Base-by-base conservation (phyloP, 2,329 filamentous ascomycete genomes). In the Pseudocercospora cruenta region DNA sequence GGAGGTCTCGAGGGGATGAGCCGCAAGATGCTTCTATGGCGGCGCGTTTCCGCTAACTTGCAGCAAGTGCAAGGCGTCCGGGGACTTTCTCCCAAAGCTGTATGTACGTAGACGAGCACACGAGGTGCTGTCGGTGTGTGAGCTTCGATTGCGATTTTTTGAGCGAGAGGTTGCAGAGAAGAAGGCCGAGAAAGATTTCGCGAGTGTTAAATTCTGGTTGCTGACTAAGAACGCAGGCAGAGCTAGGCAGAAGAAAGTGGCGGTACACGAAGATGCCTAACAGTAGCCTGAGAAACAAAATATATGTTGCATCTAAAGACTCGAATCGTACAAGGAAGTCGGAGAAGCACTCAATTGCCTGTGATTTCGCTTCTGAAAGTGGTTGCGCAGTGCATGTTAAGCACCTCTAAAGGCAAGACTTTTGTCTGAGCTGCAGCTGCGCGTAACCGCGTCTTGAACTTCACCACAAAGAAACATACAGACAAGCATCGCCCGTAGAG, bases 31-130 rank as follows among this genome's bases (percentile, higher is more conserved):
- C 94, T 96, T 96, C 90, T 97, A 94, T 96, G 94, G 93, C 94
- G 94, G 93, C 92, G 94, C 93, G 92, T 97, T 96, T 96, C 93
- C 92, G 93, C 94, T 87, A 80, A 82, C 79, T 83, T 84, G 69
- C 63, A 83, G 80, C 82, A 78, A 77, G 77, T 80, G 83, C 85
- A 86, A 86, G 83, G 70, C 90, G 94, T 97, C 94, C 94, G 94
- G 94, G 94, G 94, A 98, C 94, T 98, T 98, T 98, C 94, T 97
- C 94, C 94, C 93, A 95, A 97, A 97, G 94, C 94, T 71, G 73
- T 79, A 60, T 79, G 75, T 76, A 81, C 72, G 80, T 62, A 70
- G 75, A 74, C 74, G 70, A 75, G 77, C 75, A 75, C 75, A 74
- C 75, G 75, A 80, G 74, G 75, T 77, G 65, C 39, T 91, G 74